Base-by-base conservation (phyloP, 164 flowering plant species). In the Vitis labrusca region DNA sequence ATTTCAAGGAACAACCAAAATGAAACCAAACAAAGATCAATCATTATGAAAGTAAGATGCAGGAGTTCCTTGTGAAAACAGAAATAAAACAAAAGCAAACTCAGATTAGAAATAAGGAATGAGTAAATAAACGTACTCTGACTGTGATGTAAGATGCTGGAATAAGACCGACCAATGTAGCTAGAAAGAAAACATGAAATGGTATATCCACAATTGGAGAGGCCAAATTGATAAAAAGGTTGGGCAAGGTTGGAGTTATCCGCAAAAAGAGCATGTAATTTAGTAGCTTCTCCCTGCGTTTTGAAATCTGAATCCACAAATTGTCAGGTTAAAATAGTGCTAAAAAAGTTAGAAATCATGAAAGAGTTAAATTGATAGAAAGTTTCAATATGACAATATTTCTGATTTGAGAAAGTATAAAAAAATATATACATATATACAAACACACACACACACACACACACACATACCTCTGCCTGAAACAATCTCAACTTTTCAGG, bases 121-220 rank as follows among this genome's bases (percentile, higher is more conserved):
- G 16, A 61, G 55, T 53, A 29, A 23, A 23, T 17, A 44, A 65
- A 74, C 87, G 82, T 86, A 89, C 94, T 71, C 88, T 81, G 71
- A 88, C 96, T 53, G 96, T 91, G 59, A 92, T 87, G 76, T 88
- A 91, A 27, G 98, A 73, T 60, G 98, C 93, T 71, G 98, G 98
- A 63, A 92, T 78, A 68, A 91, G 92, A 65, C 98, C 98, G 71
- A 92, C 66, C 52, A 88, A 66, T 50, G 98, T 91, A 59, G 94
- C 96, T 59, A 78, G 70, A 76, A 92, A 88, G 90, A 92, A 92
- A 85, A 60, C 71, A 89, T 94, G 71, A 85, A 92, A 37, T 37
- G 44, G 51, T 96, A 94, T 75, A 92, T 80, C 73, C 90, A 94
- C 94, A 64, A 92, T 92, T 19, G 97, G 94, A 60, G 98, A 92